These are phyloP conservation scores for Halteria grandinella DNA, from an alignment of 73 alveolate species.

Conservation along the genomic window DNA sequence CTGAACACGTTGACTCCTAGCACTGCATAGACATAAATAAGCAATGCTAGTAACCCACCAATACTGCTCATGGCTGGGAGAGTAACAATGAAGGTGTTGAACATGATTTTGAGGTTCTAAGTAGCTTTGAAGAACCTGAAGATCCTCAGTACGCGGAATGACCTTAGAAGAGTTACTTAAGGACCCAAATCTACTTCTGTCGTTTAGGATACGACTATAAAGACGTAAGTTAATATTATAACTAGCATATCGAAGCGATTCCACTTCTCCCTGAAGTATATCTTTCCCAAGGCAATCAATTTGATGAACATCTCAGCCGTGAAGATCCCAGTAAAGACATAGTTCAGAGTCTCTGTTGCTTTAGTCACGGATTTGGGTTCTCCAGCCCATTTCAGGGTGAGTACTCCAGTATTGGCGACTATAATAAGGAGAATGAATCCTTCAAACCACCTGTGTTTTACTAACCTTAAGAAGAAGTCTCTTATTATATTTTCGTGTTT, in stretches of 20 bases:
- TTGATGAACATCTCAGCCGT: conserved; percentile 34
- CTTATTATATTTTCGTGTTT: conserved; percentile 18
- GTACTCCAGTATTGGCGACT: conserved; percentile 30
- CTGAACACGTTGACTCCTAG: conserved; percentile 91
- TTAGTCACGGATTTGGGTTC: neutral
- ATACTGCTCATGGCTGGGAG: conserved; percentile 93
- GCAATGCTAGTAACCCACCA: conserved; percentile 80
- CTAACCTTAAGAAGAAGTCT: conserved; percentile 22
- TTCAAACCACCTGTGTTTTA: conserved; percentile 40
- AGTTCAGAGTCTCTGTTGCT: neutral
- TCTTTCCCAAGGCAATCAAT: conserved; percentile 31
- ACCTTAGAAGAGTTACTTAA: conserved; percentile 43
- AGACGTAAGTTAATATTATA: conserved; percentile 15
- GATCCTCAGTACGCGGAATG: conserved; percentile 44
- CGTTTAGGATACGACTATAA: conserved; percentile 27
- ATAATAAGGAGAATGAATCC: conserved; percentile 27
- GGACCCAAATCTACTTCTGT: conserved; percentile 16
- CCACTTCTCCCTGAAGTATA: conserved; percentile 52
- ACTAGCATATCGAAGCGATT: conserved; percentile 38
- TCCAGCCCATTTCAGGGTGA: conserved; percentile 34
- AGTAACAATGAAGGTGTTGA: conserved; percentile 42
- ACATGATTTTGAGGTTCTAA: conserved; percentile 18
- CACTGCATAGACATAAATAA: conserved; percentile 90
- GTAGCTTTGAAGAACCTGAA: conserved; percentile 34
- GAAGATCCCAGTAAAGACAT: conserved; percentile 51